Evolutionary conservation across 345 rosid species (phyloP), one percentile per base, ranked within the genome.

Genomic region (Leavenworthia alabamica): DNA sequence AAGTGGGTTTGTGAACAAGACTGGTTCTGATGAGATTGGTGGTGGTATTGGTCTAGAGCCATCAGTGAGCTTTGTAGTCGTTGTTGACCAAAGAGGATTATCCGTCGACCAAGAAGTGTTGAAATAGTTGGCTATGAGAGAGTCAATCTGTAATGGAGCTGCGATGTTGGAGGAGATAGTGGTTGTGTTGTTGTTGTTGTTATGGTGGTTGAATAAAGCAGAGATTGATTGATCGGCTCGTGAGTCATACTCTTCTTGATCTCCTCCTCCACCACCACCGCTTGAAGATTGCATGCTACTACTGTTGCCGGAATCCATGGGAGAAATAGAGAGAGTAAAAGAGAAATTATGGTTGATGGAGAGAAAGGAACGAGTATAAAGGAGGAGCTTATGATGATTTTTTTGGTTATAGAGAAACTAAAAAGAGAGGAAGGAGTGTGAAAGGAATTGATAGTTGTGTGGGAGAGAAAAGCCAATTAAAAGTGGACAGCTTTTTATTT

Each of bases 111-210:
- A 70, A 22, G 62, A 19, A 5, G 78, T 48, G 68, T 81, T 88
- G 8, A 87, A 83, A 60, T 73, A 85, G 76, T 74, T 85, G 8
- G 89, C 73, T 19, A 74, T 72, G 52, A 83, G 86, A 43, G 75
- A 51, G 22, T 72, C 75, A 17, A 72, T 56, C 6, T 72, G 71
- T 19, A 61, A 50, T 42, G 64, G 48, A 32, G 53, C 60, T 4
- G 50, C 12, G 20, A 44, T 54, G 56, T 61, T 69, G 55, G 72
- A 26, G 8, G 50, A 69, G 56, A 45, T 29, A 47, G 65, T 57
- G 50, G 47, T 56, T 26, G 66, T 11, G 64, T 37, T 70, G 69
- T 42, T 59, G 67, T 48, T 63, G 48, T 17, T 35, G 46, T 43
- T 41, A 2, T 20, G 14, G 22, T 20, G 14, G 70, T 57, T 72